These are phyloP conservation scores for Cantharellus anzutake DNA, from an alignment of 768 basidiomycete genomes.

Conservation along the genomic window DNA sequence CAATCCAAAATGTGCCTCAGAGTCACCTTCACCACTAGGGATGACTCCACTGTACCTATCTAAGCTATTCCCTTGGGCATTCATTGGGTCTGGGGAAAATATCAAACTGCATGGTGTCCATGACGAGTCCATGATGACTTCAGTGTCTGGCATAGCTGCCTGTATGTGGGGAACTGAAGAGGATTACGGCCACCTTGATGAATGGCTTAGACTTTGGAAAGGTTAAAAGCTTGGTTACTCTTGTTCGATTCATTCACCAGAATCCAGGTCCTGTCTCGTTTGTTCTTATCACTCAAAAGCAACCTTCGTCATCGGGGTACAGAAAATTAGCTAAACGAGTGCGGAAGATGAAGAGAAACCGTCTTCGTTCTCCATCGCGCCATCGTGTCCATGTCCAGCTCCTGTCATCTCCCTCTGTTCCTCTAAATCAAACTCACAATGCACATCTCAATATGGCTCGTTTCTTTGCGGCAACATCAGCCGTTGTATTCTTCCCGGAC, in stretches of 20 bases:
- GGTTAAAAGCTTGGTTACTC: not conserved
- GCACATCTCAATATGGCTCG: not conserved
- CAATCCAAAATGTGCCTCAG: too few relatives aligned
- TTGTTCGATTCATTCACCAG: not conserved
- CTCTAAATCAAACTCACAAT: not conserved
- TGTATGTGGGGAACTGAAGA: not conserved
- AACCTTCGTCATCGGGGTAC: not conserved
- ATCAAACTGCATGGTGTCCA: not conserved
- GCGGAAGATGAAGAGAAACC: not conserved
- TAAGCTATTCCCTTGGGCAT: not conserved
- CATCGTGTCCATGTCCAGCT: not conserved
- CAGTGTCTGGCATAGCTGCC: not conserved
- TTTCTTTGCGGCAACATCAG: not conserved
- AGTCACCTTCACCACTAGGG: too few relatives aligned
- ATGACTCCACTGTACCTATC: not conserved
- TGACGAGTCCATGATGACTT: not conserved
- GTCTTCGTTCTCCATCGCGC: not conserved
- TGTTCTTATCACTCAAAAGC: not conserved
- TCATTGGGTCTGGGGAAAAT: not conserved
- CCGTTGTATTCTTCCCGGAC: not conserved
- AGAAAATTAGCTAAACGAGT: not conserved
- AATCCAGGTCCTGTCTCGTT: not conserved
- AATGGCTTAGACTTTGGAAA: not conserved
- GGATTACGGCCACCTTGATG: not conserved
- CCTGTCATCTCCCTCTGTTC: not conserved